Evolutionary conservation across 2,329 filamentous ascomycete genomes (phyloP).

Genomic region (Monosporascus sp.): DNA sequence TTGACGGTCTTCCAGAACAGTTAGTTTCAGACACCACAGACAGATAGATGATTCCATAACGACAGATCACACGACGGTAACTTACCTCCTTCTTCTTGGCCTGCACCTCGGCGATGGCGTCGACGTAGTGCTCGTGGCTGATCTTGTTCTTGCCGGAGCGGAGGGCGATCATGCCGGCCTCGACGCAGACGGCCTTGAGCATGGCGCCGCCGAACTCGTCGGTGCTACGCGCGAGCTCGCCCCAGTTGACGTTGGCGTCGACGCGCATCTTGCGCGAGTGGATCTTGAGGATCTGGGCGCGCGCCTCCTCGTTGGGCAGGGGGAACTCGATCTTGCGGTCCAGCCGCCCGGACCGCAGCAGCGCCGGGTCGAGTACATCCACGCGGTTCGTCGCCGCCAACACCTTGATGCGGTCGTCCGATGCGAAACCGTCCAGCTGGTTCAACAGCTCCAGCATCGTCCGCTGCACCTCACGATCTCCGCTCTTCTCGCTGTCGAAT

Average conservation of each 20-base stretch:
- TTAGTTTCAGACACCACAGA: constrained; percentile 17
- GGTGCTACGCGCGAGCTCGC: constrained; percentile 89
- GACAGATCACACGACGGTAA: constrained; percentile 10
- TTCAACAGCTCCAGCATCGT: constrained; percentile 99
- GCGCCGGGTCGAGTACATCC: constrained; percentile 85
- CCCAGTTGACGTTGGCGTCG: constrained; percentile 90
- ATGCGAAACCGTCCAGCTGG: constrained; percentile 96
- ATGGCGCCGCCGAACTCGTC: constrained; percentile 98
- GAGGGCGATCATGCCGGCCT: constrained; percentile 98
- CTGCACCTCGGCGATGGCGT: constrained; percentile 94
- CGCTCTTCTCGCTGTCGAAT: constrained; percentile 97
- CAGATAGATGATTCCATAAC: neutral
- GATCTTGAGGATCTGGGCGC: constrained; percentile 94
- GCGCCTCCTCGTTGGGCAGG: constrained; percentile 93
- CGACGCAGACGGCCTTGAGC: constrained; percentile 97
- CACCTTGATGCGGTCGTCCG: constrained; percentile 94
- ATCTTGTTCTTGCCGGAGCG: constrained; percentile 94
- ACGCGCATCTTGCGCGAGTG: constrained; percentile 98
- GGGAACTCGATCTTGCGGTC: constrained; percentile 99
- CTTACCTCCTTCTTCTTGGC: constrained; percentile 87
- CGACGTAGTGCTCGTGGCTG: constrained; percentile 96
- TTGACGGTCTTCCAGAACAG: constrained; percentile 44
- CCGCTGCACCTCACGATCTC: constrained; percentile 94
- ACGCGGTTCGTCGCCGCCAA: constrained; percentile 91
- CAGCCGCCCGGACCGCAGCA: constrained; percentile 85